A percentile compares a stretch with the other conserved stretches of the same genome.
Conservation (phyloP, 768 basidiomycete species). For the Lactifluus pinguis region DNA sequence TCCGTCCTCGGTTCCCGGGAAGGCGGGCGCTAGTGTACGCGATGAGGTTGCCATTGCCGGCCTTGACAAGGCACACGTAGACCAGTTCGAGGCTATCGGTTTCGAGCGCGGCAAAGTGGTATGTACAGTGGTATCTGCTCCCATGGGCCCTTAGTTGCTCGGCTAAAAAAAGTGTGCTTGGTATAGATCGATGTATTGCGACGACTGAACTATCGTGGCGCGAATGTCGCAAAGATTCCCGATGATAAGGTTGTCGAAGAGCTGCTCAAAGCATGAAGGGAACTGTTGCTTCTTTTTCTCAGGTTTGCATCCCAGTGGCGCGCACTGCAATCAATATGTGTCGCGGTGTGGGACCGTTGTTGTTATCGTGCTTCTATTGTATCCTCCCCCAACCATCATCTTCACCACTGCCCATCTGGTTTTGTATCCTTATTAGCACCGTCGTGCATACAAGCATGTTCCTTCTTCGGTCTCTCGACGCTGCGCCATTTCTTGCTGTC, state of each 20-base stretch:
- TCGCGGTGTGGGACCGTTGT: background rate
- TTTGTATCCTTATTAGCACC: slow-evolving; percentile 16
- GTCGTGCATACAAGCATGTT: slow-evolving; percentile 4
- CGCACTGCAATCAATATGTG: background rate
- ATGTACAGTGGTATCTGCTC: background rate
- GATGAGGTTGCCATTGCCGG: slow-evolving; percentile 64
- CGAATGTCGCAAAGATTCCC: slow-evolving; percentile 68
- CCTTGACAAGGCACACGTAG: slow-evolving; percentile 73
- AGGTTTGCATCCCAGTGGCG: slow-evolving; percentile 2
- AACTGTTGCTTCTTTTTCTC: background rate
- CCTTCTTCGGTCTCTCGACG: background rate
- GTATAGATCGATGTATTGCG: slow-evolving; percentile 78
- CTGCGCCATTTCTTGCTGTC: background rate
- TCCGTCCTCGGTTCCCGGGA: slow-evolving; percentile 20
- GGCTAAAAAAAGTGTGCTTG: background rate
- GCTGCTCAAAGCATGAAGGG: slow-evolving; percentile 48
- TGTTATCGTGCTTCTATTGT: slow-evolving; percentile 3
- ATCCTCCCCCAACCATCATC: slow-evolving; percentile 1
- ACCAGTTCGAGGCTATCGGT: slow-evolving; percentile 74
- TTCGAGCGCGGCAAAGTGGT: slow-evolving; percentile 83
- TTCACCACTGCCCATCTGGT: slow-evolving; percentile 3
- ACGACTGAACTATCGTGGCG: slow-evolving; percentile 79
- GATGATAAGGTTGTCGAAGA: slow-evolving; percentile 85
- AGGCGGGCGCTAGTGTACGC: slow-evolving; percentile 22
- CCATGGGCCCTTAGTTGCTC: background rate